phyloP scores from a whole-genome alignment of 371 early-diverging fungal genomes.

The Zychaea mexicana region DNA sequence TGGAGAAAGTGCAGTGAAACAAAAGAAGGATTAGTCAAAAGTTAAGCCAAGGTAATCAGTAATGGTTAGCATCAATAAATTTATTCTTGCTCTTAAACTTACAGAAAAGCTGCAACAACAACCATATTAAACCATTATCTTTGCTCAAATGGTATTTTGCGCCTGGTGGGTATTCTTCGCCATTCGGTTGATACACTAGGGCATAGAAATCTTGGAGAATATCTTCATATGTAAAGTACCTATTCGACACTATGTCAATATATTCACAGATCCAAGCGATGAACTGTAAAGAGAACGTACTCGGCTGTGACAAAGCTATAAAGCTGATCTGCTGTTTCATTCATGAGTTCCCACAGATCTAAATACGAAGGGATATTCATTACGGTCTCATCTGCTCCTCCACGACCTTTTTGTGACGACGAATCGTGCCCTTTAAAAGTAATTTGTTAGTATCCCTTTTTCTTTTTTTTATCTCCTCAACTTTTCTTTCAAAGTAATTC shows the following conservation, averaged over 20 bases:
- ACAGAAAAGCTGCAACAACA: slow-evolving; percentile 74
- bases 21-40: background rate
- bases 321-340: slow-evolving; percentile 78
- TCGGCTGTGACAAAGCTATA: slow-evolving; percentile 76
- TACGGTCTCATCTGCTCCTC: slow-evolving; percentile 39
- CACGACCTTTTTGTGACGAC: background rate
- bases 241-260: slow-evolving; percentile 14
- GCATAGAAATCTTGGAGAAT: slow-evolving; percentile 66
- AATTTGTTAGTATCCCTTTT: too few species aligned
- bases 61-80: too few species aligned
- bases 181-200: slow-evolving; percentile 59
- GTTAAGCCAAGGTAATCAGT: too few species aligned
- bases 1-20: slow-evolving; percentile 23
- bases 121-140: slow-evolving; percentile 78
- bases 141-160: slow-evolving; percentile 52
- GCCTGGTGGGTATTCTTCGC: slow-evolving; percentile 42
- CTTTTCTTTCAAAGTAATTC: background rate
- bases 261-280: background rate
- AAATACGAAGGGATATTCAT: slow-evolving; percentile 71
- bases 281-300: slow-evolving; percentile 16
- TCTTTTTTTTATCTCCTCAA: too few species aligned
- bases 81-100: slow-evolving; percentile 20
- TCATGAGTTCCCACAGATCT: slow-evolving; percentile 76
- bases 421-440: too few species aligned
- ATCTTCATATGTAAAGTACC: slow-evolving; percentile 67